phyloP scores from a whole-genome alignment of 805 yeast species.

The Scheffersomyces amazonensis region DNA sequence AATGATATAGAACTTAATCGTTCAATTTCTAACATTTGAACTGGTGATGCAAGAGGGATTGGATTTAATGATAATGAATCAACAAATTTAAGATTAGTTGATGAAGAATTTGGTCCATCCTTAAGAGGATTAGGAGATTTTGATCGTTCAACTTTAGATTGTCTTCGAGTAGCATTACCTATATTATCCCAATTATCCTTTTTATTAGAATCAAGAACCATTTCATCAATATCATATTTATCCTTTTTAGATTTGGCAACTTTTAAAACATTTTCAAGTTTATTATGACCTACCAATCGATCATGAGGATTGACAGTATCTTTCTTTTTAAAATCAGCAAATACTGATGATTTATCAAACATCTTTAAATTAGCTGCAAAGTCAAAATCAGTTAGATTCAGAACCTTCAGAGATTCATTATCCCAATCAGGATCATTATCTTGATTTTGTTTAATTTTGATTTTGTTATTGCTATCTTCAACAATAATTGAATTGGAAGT shows the following conservation, averaged over 20 bases:
- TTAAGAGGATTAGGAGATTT: neutral
- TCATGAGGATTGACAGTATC: slow-evolving; percentile 60
- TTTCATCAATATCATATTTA: slow-evolving; percentile 69
- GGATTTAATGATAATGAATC: slow-evolving; percentile 17
- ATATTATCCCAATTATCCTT: slow-evolving; percentile 55
- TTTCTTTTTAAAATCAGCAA: slow-evolving; percentile 66
- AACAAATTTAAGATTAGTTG: slow-evolving; percentile 15
- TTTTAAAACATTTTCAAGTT: slow-evolving; percentile 27
- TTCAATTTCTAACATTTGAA: slow-evolving; percentile 77
- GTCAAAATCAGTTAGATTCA: slow-evolving; percentile 68
- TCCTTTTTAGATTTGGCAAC: slow-evolving; percentile 21
- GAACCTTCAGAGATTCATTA: slow-evolving; percentile 41
- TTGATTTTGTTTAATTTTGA: neutral
- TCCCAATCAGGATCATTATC: slow-evolving; percentile 45
- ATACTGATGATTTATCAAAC: slow-evolving; percentile 78
- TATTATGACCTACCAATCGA: slow-evolving; percentile 76
- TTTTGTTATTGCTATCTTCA: neutral
- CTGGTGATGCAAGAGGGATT: slow-evolving; percentile 69
- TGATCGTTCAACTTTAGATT: slow-evolving; percentile 11
- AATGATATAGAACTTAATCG: slow-evolving; percentile 48
- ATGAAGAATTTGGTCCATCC: slow-evolving; percentile 1
- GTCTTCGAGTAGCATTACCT: slow-evolving; percentile 16
- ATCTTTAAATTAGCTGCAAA: slow-evolving; percentile 76
- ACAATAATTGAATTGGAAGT: neutral
- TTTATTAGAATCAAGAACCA: slow-evolving; percentile 51